A percentile compares a stretch with the other conserved stretches of the same genome.
Conservation (phyloP, 257 asterid species). For the Eustoma russellianum region DNA sequence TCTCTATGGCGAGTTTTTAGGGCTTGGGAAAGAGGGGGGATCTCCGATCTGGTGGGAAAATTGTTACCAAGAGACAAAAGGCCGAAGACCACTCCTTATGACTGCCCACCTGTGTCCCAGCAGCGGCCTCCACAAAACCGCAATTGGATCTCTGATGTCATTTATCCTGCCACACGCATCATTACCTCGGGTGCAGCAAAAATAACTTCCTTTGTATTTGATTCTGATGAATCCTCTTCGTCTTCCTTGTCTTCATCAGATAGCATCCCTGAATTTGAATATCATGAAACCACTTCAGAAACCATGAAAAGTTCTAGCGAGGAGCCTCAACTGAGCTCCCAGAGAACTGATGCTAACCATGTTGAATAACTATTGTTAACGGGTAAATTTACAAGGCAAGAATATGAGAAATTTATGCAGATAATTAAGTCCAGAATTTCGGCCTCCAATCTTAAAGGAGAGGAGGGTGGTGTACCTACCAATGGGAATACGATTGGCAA, state of each 20-base stretch:
- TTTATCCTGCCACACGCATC: constrained; percentile 25
- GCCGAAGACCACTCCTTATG: constrained; percentile 24
- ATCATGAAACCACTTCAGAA: constrained; percentile 18
- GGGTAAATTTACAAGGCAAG: constrained; percentile 65
- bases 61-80: constrained; percentile 18
- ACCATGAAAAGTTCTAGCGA: constrained; percentile 16
- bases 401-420: constrained; percentile 54
- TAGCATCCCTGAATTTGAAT: constrained; percentile 13
- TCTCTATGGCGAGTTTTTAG: constrained; percentile 11
- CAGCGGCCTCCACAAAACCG: constrained; percentile 23
- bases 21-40: constrained; percentile 6
- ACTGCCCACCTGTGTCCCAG: constrained; percentile 21
- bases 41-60: constrained; percentile 39
- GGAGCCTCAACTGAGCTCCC: constrained; percentile 23
- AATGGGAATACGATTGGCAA: constrained; percentile 28
- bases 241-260: constrained; percentile 31
- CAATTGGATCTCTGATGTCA: constrained; percentile 29
- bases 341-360: constrained; percentile 46
- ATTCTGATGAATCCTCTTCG: constrained; percentile 42
- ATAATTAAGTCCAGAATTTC: constrained; percentile 60
- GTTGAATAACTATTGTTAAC: constrained; percentile 58
- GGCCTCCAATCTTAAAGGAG: constrained; percentile 30
- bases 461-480: constrained; percentile 22
- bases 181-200: constrained; percentile 75
- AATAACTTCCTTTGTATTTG: constrained; percentile 44